Conservation (phyloP, 2,329 filamentous ascomycete species). For the Atkinsonella hypoxylon region DNA sequence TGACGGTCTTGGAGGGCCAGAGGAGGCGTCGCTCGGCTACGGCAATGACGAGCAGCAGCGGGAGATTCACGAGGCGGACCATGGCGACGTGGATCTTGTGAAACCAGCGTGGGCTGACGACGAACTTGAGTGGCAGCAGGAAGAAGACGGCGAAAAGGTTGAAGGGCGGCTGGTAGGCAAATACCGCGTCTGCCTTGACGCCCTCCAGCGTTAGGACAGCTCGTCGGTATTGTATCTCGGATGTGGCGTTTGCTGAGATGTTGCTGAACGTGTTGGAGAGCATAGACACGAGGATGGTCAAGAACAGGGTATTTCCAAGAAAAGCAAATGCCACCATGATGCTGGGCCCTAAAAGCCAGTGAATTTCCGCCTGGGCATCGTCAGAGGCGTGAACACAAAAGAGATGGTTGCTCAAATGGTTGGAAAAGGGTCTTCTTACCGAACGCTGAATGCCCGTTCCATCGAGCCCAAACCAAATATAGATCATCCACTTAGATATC, state of each 20-base stretch:
- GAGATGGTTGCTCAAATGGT: not conserved
- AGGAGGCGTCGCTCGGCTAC: conserved; percentile 58
- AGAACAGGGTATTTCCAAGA: conserved; percentile 73
- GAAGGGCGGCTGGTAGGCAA: conserved; percentile 72
- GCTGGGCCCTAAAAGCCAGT: conserved; percentile 65
- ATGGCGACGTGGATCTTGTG: conserved; percentile 78
- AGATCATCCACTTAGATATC: conserved; percentile 84
- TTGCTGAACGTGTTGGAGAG: conserved; percentile 73
- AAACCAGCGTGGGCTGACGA: conserved; percentile 75
- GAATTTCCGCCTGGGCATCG: conserved; percentile 48
- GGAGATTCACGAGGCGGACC: conserved; percentile 63
- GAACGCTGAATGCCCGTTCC: conserved; percentile 51
- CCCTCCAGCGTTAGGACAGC: conserved; percentile 76
- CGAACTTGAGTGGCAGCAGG: conserved; percentile 64
- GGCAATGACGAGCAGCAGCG: conserved; percentile 59
- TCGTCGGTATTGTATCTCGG: conserved; percentile 74
- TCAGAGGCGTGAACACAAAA: not conserved
- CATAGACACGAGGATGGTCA: conserved; percentile 84
- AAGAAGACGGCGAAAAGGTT: conserved; percentile 67
- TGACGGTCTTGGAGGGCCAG: conserved; percentile 33
- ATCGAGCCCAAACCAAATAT: conserved; percentile 85
- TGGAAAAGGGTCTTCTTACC: conserved; percentile 20
- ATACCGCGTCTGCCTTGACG: conserved; percentile 74
- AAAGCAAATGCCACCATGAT: conserved; percentile 80
- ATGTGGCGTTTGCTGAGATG: conserved; percentile 62